phyloP scores from a whole-genome alignment of 2,329 filamentous ascomycete genomes.

The Aureobasidium pullulans region DNA sequence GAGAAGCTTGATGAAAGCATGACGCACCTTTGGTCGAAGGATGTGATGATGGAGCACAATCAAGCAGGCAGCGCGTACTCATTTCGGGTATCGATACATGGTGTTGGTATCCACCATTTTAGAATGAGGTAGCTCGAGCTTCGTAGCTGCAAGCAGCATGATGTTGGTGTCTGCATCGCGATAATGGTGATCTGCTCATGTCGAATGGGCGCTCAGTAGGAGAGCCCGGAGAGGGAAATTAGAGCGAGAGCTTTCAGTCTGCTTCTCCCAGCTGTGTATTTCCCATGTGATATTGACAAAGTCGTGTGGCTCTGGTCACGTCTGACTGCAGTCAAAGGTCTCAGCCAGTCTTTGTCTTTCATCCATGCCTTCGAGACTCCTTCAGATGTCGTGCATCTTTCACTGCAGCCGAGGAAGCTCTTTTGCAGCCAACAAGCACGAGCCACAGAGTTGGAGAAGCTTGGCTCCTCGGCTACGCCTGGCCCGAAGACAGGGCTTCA shows the following conservation, averaged over 20 bases:
- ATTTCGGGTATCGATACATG: too few species aligned
- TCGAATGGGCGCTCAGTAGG: neutral
- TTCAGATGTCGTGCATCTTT: neutral
- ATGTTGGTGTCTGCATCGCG: neutral
- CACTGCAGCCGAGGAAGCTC: neutral
- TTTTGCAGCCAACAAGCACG: neutral
- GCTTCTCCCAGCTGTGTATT: neutral
- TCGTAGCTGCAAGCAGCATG: neutral
- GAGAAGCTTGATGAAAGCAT: neutral
- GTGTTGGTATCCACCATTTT: neutral
- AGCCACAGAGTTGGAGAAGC: neutral
- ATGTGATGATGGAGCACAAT: too few species aligned
- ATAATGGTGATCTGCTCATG: neutral
- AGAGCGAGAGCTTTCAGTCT: neutral
- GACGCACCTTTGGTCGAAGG: neutral
- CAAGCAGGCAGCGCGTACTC: neutral
- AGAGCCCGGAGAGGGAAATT: too few species aligned
- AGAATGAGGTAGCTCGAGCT: neutral
- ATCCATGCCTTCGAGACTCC: neutral
- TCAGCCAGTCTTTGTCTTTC: conserved; percentile 2
- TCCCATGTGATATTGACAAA: neutral
- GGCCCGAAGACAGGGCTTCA: neutral
- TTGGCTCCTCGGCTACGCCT: neutral
- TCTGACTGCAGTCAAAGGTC: neutral
- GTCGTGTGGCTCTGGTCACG: neutral